Base-by-base conservation (phyloP, 2,329 filamentous ascomycete species). In the Clonostachys sp. region DNA sequence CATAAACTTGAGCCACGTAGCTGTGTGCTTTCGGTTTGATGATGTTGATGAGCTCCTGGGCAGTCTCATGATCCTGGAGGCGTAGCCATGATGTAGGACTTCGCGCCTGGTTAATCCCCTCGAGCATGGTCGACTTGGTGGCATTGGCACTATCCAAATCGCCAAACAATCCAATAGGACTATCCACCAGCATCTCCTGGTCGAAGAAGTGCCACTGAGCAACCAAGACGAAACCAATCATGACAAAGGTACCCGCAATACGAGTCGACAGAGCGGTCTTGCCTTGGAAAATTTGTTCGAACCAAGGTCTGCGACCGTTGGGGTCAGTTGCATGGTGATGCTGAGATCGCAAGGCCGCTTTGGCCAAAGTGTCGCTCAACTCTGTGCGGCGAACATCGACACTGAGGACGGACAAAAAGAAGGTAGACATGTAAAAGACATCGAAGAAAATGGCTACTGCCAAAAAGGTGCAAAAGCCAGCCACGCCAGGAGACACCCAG, bases 191-290 rank as follows among this genome's bases (percentile, higher is more conserved):
- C 43, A 73, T 75, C 46, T 77, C 75, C 43, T 77, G 76, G 42
- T 85, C 83, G 52, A 87, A 86, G 54, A 91, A 91, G 57, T 91
- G 88, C 75, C 84, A 88, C 55, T 91, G 88, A 1, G 88, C 80
- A 41, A 85, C 81, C 14, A 90, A 60, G 7, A 91, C 78, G 53
- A 90, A 88, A 2, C 81, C 83, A 18, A 89, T 68, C 62, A 89
- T 84, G 33, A 90, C 83, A 12, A 85, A 75, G 1, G 86, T 87
- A 1, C 88, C 87, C 4, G 87, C 87, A 54, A 91, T 82, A 33
- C 88, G 77, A 3, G 87, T 91, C 38, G 84, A 88, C 51, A 87
- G 69, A 8, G 85, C 80, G 6, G 83, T 68, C 33, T 78, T 81
- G n/a, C 85, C 83, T 45, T 80, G 77, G 4, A 83, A 62, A n/a